Conservation (phyloP, 169 alveolate species). For the Eimeria necatrix region DNA sequence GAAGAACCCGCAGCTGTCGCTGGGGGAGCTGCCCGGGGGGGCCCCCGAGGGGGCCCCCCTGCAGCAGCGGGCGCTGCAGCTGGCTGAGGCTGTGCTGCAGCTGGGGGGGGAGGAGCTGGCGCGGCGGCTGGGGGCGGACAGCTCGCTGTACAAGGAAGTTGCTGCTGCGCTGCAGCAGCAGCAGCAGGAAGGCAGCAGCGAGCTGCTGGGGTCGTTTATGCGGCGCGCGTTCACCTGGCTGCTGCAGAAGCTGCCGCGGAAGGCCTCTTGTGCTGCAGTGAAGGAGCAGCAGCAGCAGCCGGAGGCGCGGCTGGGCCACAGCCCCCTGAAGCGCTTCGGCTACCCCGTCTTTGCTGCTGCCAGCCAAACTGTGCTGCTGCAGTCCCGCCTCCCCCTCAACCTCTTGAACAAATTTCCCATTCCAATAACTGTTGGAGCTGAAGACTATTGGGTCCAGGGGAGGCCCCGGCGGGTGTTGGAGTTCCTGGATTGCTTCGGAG, state of each 20-base stretch:
- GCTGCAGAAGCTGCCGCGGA: background rate
- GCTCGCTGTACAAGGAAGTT: too few species aligned
- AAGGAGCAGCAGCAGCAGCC: background rate
- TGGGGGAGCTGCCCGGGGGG: too few species aligned
- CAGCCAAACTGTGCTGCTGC: background rate
- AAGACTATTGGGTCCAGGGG: slow-evolving; percentile 32
- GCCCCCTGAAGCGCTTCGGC: background rate
- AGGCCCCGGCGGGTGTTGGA: background rate
- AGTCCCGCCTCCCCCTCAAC: background rate
- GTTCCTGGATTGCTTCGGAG: slow-evolving; percentile 17
- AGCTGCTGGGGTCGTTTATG: too few species aligned
- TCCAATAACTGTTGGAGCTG: slow-evolving; percentile 21
- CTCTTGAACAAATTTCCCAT: background rate
- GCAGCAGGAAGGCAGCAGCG: too few species aligned
- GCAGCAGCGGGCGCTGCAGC: too few species aligned
- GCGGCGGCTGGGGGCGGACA: too few species aligned
- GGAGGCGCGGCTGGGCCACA: slow-evolving; percentile 15
- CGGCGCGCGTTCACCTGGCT: too few species aligned
- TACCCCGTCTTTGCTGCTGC: background rate
- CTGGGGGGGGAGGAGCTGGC: too few species aligned
- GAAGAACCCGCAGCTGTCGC: too few species aligned
- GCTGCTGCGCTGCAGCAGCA: too few species aligned
- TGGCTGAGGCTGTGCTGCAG: too few species aligned
- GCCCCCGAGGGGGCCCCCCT: too few species aligned
- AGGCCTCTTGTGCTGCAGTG: background rate